phyloP scores from a whole-genome alignment of 768 basidiomycete genomes.

The Sutorius australiensis region DNA sequence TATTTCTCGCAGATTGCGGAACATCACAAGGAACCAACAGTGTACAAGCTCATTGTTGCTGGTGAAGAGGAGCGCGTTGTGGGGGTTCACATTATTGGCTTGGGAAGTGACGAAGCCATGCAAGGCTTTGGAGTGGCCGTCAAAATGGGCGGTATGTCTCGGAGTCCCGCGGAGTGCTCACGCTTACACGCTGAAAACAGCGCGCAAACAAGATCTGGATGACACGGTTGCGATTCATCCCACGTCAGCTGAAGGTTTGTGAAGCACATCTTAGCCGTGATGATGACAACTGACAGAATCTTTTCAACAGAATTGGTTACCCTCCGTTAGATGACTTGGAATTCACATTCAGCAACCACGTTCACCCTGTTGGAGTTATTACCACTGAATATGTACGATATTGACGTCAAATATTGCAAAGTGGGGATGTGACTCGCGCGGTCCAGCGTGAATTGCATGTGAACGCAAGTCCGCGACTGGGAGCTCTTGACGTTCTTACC shows the following conservation, averaged over 20 bases:
- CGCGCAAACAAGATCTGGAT: constrained; percentile 78
- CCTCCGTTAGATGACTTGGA: constrained; percentile 36
- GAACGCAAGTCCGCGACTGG: neutral
- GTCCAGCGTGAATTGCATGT: neutral
- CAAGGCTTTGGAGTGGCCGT: constrained; percentile 98
- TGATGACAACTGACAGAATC: constrained; percentile 13
- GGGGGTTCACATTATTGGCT: constrained; percentile 91
- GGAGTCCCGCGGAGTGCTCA: neutral
- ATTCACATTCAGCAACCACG: neutral
- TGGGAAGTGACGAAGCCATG: constrained; percentile 89
- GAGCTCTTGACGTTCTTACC: neutral
- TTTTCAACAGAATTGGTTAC: constrained; percentile 51
- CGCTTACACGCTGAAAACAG: constrained; percentile 29
- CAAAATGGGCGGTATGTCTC: constrained; percentile 77
- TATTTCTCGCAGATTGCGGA: constrained; percentile 92
- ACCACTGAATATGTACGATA: neutral
- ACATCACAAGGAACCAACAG: constrained; percentile 89
- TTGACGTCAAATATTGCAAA: neutral
- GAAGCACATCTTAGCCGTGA: neutral
- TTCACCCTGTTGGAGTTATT: neutral
- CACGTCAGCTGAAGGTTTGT: constrained; percentile 75
- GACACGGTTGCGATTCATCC: constrained; percentile 92
- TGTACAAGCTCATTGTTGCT: constrained; percentile 86
- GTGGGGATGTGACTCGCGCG: too few relatives aligned
- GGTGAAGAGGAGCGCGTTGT: constrained; percentile 93